Conservation (phyloP, 2,329 filamentous ascomycete species). For the Mariannaea sp. region DNA sequence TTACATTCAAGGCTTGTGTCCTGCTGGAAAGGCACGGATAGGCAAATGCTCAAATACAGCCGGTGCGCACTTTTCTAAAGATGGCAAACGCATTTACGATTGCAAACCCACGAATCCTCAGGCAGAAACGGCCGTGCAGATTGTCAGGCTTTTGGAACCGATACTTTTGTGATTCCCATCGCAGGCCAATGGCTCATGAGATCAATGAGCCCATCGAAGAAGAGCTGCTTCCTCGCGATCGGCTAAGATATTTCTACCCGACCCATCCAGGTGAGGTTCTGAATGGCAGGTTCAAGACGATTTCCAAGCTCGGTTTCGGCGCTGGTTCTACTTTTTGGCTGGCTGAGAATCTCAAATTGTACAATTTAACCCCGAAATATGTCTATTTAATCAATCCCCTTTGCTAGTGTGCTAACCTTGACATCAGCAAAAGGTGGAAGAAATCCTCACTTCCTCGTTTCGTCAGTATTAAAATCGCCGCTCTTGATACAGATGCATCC, state of each 20-base stretch:
- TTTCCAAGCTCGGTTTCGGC: conserved; percentile 45
- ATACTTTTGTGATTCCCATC: neutral
- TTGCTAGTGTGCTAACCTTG: too few relatives aligned
- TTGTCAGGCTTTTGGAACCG: neutral
- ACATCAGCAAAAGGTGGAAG: neutral
- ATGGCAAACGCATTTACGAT: too few relatives aligned
- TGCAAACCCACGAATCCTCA: neutral
- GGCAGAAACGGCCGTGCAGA: neutral
- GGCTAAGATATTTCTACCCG: conserved; percentile 22
- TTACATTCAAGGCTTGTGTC: too few relatives aligned
- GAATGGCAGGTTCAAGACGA: conserved; percentile 42
- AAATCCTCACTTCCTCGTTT: conserved; percentile 20
- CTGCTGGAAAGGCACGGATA: too few relatives aligned
- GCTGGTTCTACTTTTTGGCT: conserved; percentile 46
- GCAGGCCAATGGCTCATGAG: neutral
- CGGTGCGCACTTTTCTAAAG: too few relatives aligned
- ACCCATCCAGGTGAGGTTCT: conserved; percentile 37
- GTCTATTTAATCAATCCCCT: neutral
- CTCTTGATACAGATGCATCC: neutral
- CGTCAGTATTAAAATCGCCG: neutral
- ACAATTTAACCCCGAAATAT: neutral
- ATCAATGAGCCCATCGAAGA: conserved; percentile 26
- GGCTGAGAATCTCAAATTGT: conserved; percentile 34
- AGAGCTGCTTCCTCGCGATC: conserved; percentile 20
- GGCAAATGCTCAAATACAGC: too few relatives aligned